Evolutionary conservation across 2,329 filamentous ascomycete species (phyloP).

Genomic region (Parastagonospora nodorum): DNA sequence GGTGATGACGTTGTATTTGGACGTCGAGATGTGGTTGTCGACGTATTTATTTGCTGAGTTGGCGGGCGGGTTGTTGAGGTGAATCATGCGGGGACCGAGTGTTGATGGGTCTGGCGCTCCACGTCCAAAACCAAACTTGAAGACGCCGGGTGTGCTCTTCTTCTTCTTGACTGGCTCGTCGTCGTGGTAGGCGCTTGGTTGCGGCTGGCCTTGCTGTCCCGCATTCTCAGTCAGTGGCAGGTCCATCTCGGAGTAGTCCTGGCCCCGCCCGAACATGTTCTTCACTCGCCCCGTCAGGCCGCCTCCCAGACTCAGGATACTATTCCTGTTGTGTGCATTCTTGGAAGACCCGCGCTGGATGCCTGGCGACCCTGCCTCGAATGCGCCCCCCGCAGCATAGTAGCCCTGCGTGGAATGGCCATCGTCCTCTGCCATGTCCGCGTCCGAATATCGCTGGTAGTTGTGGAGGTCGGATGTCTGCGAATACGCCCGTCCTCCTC

Average conservation of each 20-base stretch:
- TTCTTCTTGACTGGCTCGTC: constrained; percentile 44
- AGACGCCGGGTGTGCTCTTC: constrained; percentile 58
- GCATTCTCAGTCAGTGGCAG: constrained; percentile 84
- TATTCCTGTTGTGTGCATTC: constrained; percentile 77
- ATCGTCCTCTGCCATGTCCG: constrained; percentile 81
- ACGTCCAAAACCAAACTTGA: constrained; percentile 91
- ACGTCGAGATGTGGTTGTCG: constrained; percentile 96
- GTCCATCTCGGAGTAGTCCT: constrained; percentile 96
- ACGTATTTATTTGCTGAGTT: constrained; percentile 89
- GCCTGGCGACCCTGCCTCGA: constrained; percentile 59
- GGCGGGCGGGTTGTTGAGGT: constrained; percentile 93
- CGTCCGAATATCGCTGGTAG: constrained; percentile 89
- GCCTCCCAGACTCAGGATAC: constrained; percentile 83
- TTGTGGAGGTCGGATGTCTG: constrained; percentile 85
- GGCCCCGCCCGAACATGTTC: constrained; percentile 85
- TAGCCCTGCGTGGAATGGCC: constrained; percentile 74
- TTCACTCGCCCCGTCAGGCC: constrained; percentile 87
- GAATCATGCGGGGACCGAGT: constrained; percentile 87
- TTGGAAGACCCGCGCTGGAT: constrained; percentile 56
- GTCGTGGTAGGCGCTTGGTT: constrained; percentile 49
- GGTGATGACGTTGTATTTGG: constrained; percentile 93
- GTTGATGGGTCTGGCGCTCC: constrained; percentile 87
- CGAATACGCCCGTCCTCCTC: constrained; percentile 58
- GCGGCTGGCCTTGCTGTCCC: constrained; percentile 51
- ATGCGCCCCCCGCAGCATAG: constrained; percentile 70